Conservation (phyloP, 1,139 yeast species). For the Yamadazyma conglobata region DNA sequence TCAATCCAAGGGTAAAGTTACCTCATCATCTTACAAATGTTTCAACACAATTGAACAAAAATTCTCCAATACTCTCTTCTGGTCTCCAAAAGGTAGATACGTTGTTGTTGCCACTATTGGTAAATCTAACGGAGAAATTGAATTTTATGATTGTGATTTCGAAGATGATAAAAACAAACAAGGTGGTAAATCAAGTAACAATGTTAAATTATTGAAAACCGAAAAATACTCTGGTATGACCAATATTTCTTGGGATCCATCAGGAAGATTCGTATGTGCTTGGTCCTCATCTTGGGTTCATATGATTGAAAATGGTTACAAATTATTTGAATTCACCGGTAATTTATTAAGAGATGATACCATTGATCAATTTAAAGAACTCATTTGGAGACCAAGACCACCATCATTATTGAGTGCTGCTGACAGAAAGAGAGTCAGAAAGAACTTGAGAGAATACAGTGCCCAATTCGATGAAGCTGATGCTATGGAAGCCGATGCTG, state of each 20-base stretch:
- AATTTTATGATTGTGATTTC: slow-evolving; percentile 82
- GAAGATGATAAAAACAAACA: slow-evolving; percentile 53
- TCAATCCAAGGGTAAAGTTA: slow-evolving; percentile 81
- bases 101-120: slow-evolving; percentile 74
- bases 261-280: slow-evolving; percentile 85
- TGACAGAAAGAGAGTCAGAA: slow-evolving; percentile 85
- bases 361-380: slow-evolving; percentile 80
- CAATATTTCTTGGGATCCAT: slow-evolving; percentile 90
- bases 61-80: slow-evolving; percentile 69
- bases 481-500: slow-evolving; percentile 95
- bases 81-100: slow-evolving; percentile 95
- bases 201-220: slow-evolving; percentile 59
- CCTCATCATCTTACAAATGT: slow-evolving; percentile 38
- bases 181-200: slow-evolving; percentile 46
- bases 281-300: slow-evolving; percentile 89
- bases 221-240: slow-evolving; percentile 78
- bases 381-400: slow-evolving; percentile 98
- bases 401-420: slow-evolving; percentile 67
- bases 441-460: slow-evolving; percentile 84
- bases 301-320: slow-evolving; percentile 86
- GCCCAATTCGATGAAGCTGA: slow-evolving; percentile 94
- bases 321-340: slow-evolving; percentile 83
- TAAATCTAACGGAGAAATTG: slow-evolving; percentile 63
- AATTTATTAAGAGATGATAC: slow-evolving; percentile 68
- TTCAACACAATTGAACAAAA: slow-evolving; percentile 56